Percentiles rank a stretch among this genome's conserved stretches.
These are phyloP conservation scores for Cercospora sesami DNA, from an alignment of 2,329 filamentous ascomycete genomes.

Conservation along the genomic window DNA sequence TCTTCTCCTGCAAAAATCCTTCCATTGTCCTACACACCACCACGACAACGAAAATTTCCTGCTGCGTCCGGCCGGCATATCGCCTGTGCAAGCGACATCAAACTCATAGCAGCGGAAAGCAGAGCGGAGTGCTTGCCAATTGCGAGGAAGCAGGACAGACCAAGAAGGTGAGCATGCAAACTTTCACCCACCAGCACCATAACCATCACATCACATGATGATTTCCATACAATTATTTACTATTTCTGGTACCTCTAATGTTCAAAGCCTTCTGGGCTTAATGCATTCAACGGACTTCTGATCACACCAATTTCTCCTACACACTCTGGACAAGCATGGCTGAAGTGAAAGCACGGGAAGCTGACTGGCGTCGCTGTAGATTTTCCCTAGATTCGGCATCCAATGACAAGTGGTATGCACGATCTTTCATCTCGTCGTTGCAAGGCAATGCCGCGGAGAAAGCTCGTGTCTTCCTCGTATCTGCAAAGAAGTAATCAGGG, in stretches of 20 bases:
- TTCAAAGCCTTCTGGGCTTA: conserved; percentile 63
- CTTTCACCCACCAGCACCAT: background rate
- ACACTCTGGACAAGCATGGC: background rate
- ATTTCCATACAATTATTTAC: conserved; percentile 46
- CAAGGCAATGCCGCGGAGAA: conserved; percentile 13
- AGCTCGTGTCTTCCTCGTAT: background rate
- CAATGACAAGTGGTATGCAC: background rate
- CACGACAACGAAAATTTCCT: background rate
- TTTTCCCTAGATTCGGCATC: background rate
- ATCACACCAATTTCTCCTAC: conserved; percentile 39
- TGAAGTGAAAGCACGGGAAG: background rate
- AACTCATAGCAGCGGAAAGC: background rate
- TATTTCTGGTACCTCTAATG: conserved; percentile 98
- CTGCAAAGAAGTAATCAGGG: background rate
- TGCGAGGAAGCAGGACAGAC: background rate
- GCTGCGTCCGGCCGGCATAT: conserved; percentile 11
- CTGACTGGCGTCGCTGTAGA: background rate
- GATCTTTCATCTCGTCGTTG: conserved; percentile 12
- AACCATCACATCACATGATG: conserved; percentile 18
- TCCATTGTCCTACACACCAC: background rate
- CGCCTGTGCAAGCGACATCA: background rate
- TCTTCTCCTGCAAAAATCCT: conserved; percentile 1
- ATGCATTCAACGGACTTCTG: conserved; percentile 90
- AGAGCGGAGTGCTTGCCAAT: background rate
- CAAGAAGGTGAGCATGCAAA: conserved; percentile 2